A percentile compares a stretch with the other conserved stretches of the same genome.
These are phyloP conservation scores for Dactylonectria estremocensis DNA, from an alignment of 2,329 filamentous ascomycete genomes.

Conservation along the genomic window DNA sequence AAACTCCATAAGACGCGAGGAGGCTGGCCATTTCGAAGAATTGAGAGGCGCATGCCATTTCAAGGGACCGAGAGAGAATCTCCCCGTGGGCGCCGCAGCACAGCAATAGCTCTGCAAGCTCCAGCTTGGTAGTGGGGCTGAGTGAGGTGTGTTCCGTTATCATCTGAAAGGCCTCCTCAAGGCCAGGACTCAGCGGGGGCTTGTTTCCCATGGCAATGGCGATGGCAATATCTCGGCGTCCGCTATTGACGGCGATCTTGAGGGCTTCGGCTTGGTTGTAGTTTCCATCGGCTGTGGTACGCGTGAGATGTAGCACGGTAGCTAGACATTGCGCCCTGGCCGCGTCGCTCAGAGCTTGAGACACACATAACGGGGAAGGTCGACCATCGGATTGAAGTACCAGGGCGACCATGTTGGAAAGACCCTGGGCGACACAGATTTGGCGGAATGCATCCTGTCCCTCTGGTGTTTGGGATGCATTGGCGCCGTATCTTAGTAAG, in stretches of 20 bases:
- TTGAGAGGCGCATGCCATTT: constrained; percentile 64
- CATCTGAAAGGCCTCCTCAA: constrained; percentile 66
- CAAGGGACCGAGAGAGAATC: constrained; percentile 62
- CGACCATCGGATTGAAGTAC: constrained; percentile 65
- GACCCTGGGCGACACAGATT: constrained; percentile 62
- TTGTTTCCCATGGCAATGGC: constrained; percentile 68
- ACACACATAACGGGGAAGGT: constrained; percentile 60
- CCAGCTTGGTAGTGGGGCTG: constrained; percentile 64
- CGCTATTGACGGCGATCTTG: constrained; percentile 63
- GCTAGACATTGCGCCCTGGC: constrained; percentile 64
- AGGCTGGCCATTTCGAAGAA: constrained; percentile 70
- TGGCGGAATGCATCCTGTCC: constrained; percentile 69
- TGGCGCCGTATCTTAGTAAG: constrained; percentile 67
- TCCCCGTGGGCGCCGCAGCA: constrained; percentile 72
- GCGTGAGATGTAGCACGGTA: constrained; percentile 66
- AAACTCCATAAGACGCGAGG: constrained; percentile 68
- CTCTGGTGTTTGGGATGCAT: constrained; percentile 62
- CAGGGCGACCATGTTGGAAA: constrained; percentile 63
- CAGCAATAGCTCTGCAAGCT: constrained; percentile 69
- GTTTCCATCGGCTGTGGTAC: constrained; percentile 68
- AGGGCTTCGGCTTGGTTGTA: constrained; percentile 68
- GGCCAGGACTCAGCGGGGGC: constrained; percentile 63
- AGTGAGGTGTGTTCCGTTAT: constrained; percentile 64
- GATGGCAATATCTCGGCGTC: constrained; percentile 68
- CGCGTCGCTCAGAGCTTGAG: constrained; percentile 68